These are phyloP conservation scores for Penicillium atrosanguineum DNA, from an alignment of 495 filamentous ascomycete species.

Conservation along the genomic window DNA sequence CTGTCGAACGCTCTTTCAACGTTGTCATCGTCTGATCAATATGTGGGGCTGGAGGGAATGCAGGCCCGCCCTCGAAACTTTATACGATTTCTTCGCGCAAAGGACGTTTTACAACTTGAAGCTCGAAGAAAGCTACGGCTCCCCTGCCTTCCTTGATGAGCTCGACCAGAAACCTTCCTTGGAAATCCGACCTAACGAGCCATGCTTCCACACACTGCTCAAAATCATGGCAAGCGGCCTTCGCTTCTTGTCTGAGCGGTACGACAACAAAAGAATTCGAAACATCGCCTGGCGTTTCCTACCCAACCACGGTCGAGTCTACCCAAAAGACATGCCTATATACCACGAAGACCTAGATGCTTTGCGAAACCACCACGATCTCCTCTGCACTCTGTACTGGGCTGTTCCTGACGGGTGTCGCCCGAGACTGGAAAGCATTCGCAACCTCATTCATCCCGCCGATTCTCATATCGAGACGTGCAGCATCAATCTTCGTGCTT, in stretches of 20 bases:
- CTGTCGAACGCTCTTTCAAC: conserved; percentile 65
- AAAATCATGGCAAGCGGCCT: conserved; percentile 77
- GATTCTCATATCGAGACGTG: conserved; percentile 84
- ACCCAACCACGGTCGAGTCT: conserved; percentile 84
- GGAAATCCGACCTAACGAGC: conserved; percentile 62
- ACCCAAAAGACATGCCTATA: conserved; percentile 77
- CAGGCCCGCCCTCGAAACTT: conserved; percentile 68
- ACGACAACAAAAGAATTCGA: conserved; percentile 68
- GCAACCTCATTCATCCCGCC: conserved; percentile 72
- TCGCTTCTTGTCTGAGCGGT: conserved; percentile 53
- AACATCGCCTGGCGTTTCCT: conserved; percentile 76
- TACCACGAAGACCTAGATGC: conserved; percentile 76
- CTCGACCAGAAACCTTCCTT: conserved; percentile 63
- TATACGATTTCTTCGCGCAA: conserved; percentile 90
- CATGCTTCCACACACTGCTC: conserved; percentile 90
- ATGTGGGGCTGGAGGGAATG: conserved; percentile 86
- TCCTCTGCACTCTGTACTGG: conserved; percentile 88
- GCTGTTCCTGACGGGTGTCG: conserved; percentile 69
- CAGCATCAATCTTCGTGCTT: conserved; percentile 76
- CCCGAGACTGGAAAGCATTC: conserved; percentile 68
- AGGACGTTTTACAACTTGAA: conserved; percentile 69
- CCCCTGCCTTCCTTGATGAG: conserved; percentile 74
- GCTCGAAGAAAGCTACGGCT: conserved; percentile 73
- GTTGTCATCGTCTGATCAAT: conserved; percentile 76
- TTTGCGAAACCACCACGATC: conserved; percentile 88